Percentiles rank a stretch among this genome's conserved stretches.
Conservation (phyloP, 345 rosid species). For the Populus simonii region DNA sequence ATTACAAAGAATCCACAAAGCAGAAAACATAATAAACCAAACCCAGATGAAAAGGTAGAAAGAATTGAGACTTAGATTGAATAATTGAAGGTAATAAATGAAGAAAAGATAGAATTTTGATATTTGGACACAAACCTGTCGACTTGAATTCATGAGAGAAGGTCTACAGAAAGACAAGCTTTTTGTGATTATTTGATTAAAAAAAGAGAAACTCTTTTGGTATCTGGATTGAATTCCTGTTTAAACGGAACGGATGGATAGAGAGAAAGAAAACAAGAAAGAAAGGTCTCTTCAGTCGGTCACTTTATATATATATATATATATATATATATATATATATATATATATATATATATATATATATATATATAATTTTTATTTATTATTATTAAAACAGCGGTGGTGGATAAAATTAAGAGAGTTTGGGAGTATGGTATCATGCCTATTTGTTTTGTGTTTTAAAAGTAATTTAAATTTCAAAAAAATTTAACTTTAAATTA, state of each 20-base stretch:
- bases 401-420: neutral
- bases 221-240: neutral
- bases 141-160: constrained; percentile 11
- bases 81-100: neutral
- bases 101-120: neutral
- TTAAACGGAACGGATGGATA: constrained; percentile 8
- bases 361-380: constrained; percentile 12
- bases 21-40: neutral
- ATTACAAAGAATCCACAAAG: constrained; percentile 10
- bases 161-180: neutral
- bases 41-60: neutral
- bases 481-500: no score
- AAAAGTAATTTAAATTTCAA: no score
- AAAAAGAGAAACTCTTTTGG: neutral
- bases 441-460: no score
- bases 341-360: neutral
- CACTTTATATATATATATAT: constrained; percentile 6
- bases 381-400: neutral
- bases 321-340: neutral
- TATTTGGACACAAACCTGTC: constrained; percentile 1
- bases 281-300: neutral
- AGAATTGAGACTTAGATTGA: neutral
- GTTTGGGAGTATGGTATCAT: accelerated
- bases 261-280: neutral
- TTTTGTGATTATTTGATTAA: neutral